Evolutionary conservation across 75 land plant species (phyloP), one percentile per base, ranked within the genome.

Genomic region (Ceratopteris richardii): DNA sequence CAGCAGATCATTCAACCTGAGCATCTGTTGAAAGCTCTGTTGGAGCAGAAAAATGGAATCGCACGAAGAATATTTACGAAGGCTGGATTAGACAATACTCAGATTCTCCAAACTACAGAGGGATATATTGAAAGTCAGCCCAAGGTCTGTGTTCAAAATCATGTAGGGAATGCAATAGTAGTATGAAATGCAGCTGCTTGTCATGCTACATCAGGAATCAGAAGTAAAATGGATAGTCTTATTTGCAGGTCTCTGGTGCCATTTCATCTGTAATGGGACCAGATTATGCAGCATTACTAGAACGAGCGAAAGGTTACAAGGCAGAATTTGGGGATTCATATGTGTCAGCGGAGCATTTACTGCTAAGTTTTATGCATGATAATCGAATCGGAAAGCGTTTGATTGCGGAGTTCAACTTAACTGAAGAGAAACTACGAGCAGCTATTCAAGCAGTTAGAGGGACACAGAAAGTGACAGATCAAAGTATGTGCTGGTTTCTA

Each of bases 31-130:
- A 86, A 83, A 57, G 83, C 90, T 12, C 63, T 86, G 4, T 63
- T 86, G 52, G 90, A 86, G 70, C 87, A 86, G 69, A 86, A 77
- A 63, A 76, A 83, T 72, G 90, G 90, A 17, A 67, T 86, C 47
- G 90, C 90, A 55, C 78, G 90, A 3, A 54, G 87, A 33, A 77
- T 86, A 17, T 80, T 86, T 62, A 44, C 83, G 9, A 86, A 86
- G 57, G 83, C 67, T 47, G 87, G 83, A 14, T 54, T 83, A 17
- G 90, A 86, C 57, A 86, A 86, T 33, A 80, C 84, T 1, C 56
- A 80, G 0, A 73, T 77, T 47, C 62, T 86, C 9, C 87, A 86
- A 47, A 78, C 83, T 28, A 83, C 90, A 1, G 90, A 83, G 42
- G 77, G 83, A 85, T 79, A 66, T 39, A 17, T 21, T 22, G 43